Conservation (phyloP, 257 asterid species). For the Jacaranda mimosifolia region DNA sequence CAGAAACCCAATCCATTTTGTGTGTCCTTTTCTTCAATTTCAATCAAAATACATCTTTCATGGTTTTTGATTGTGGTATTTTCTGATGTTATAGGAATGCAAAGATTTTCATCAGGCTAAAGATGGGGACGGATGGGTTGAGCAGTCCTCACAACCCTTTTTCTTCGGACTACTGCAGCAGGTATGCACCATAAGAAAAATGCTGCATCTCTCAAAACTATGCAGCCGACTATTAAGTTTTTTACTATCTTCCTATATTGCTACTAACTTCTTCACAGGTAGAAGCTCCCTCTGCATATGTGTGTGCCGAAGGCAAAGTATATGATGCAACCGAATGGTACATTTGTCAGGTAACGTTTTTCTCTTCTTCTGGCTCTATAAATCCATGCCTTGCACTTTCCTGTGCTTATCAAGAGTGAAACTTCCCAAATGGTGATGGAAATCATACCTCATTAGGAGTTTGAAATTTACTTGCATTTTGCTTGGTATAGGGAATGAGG, state of each 20-base stretch:
- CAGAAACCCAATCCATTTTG: slow-evolving; percentile 1
- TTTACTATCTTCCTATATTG: slow-evolving; percentile 23
- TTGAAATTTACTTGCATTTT: neutral
- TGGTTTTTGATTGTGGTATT: slow-evolving; percentile 40
- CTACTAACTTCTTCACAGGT: slow-evolving; percentile 56
- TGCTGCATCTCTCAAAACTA: slow-evolving; percentile 3
- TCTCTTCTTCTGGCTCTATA: slow-evolving; percentile 2
- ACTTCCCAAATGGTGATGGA: slow-evolving; percentile 13
- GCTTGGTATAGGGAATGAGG: slow-evolving; percentile 80
- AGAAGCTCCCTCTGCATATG: slow-evolving; percentile 80
- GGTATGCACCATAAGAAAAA: slow-evolving; percentile 46
- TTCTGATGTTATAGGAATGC: slow-evolving; percentile 72
- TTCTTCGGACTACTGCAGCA: slow-evolving; percentile 86
- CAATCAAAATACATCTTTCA: neutral
- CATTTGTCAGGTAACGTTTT: slow-evolving; percentile 80
- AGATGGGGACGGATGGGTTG: slow-evolving; percentile 99
- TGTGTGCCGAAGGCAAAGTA: slow-evolving; percentile 89
- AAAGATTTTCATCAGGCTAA: slow-evolving; percentile 91
- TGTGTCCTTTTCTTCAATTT: neutral
- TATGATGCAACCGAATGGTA: slow-evolving; percentile 94
- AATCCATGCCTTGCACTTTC: slow-evolving; percentile 6
- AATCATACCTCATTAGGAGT: neutral
- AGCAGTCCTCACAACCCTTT: slow-evolving; percentile 85
- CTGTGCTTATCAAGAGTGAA: neutral
- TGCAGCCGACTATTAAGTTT: slow-evolving; percentile 14